Percentiles rank a stretch among this genome's conserved stretches.
phyloP scores from a whole-genome alignment of 495 filamentous ascomycete genomes.

The Podospora comata region DNA sequence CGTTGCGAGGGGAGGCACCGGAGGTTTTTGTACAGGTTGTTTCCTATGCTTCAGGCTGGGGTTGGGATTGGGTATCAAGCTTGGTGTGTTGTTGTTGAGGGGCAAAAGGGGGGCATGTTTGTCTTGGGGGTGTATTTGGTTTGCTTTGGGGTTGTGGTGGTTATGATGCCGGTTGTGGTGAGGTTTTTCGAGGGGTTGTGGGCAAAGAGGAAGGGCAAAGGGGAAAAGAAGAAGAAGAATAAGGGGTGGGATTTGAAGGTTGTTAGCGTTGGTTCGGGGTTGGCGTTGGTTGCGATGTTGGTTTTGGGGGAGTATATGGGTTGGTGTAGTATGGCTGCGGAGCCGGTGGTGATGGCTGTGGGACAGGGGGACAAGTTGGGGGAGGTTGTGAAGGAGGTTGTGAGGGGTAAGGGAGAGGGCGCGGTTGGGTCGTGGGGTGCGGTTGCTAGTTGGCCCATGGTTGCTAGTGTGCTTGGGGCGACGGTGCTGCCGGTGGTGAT shows the following conservation, averaged over 20 bases:
- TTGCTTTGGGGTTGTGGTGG: background rate
- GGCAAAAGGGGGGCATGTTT: no score
- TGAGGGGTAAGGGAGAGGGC: background rate
- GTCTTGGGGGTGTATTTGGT: background rate
- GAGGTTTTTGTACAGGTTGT: background rate
- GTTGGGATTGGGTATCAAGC: background rate
- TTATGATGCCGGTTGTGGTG: background rate
- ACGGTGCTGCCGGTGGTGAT: conserved; percentile 2
- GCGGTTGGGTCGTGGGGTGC: background rate
- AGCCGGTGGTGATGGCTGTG: background rate
- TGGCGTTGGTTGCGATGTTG: background rate
- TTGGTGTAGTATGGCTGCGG: background rate
- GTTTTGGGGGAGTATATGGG: background rate
- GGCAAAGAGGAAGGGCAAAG: background rate
- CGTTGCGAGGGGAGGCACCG: background rate
- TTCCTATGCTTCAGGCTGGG: background rate
- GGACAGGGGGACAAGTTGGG: background rate
- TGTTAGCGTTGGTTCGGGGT: background rate
- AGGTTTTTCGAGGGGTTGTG: background rate
- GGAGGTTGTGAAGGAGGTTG: background rate
- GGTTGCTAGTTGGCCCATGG: background rate
- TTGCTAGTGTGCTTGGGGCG: background rate
- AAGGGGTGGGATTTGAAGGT: background rate
- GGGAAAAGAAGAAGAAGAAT: background rate
- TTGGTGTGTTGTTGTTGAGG: background rate